Evolutionary conservation across 164 flowering plant species (phyloP).

Genomic region (Paratinospora sagittata): DNA sequence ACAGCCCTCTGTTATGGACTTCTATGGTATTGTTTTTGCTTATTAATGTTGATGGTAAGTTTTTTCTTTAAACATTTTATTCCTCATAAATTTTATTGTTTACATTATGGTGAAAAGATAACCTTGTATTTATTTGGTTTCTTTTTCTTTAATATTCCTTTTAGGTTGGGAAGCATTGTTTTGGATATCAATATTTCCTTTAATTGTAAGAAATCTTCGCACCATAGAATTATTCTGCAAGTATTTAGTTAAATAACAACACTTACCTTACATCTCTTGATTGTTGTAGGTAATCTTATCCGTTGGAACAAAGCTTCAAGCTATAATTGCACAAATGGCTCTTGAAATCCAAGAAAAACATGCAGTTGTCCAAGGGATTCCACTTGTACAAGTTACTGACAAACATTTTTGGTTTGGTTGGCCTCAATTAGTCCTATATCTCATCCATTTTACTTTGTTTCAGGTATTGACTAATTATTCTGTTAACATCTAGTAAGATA

Average conservation of each 20-base stretch:
- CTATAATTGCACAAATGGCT: conserved; percentile 83
- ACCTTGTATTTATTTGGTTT: not conserved
- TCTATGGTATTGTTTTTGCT: conserved; percentile 49
- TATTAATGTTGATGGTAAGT: conserved; percentile 46
- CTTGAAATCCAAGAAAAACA: conserved; percentile 82
- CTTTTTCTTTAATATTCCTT: conserved; percentile 12
- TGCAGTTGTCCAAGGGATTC: conserved; percentile 93
- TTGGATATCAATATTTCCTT: conserved; percentile 62
- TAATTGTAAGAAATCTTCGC: conserved; percentile 44
- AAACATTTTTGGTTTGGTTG: conserved; percentile 75
- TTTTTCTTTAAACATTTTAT: not conserved
- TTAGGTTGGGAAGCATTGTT: conserved; percentile 73
- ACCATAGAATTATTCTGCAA: too few relatives aligned
- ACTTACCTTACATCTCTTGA: not conserved
- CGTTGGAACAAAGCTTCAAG: conserved; percentile 93
- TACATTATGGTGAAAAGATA: not conserved
- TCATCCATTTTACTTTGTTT: conserved; percentile 79
- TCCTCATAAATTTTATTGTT: not conserved
- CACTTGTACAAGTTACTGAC: conserved; percentile 86
- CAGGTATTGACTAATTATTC: conserved; percentile 40
- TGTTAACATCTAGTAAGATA: not conserved
- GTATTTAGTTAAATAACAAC: too few relatives aligned
- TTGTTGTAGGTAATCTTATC: conserved; percentile 59
- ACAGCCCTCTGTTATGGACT: conserved; percentile 77
- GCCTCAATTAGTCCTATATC: conserved; percentile 62